Conservation (phyloP, 441 rosid species). For the Bruguiera hainesii region DNA sequence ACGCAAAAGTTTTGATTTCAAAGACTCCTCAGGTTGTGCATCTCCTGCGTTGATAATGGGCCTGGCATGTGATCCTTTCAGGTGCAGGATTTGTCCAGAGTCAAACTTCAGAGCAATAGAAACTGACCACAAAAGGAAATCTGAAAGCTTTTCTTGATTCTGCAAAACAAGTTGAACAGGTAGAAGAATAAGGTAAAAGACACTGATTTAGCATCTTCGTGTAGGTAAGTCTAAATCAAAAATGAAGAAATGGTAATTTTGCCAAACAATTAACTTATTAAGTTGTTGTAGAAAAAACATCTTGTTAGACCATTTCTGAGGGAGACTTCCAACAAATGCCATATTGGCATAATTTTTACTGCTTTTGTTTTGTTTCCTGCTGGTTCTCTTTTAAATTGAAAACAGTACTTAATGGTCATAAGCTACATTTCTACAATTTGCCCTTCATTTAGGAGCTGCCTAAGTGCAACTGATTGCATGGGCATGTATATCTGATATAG, state of each 20-base stretch:
- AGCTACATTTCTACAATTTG: too few relatives aligned
- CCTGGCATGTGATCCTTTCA: conserved; percentile 26
- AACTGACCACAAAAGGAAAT: conserved; percentile 74
- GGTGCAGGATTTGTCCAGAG: conserved; percentile 23
- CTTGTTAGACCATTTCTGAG: too few relatives aligned
- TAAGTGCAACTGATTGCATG: neutral
- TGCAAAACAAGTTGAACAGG: conserved; percentile 33
- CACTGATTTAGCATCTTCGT: neutral
- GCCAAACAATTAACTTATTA: too few relatives aligned
- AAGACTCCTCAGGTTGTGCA: conserved; percentile 46
- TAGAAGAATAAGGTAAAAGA: neutral
- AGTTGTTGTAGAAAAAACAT: too few relatives aligned
- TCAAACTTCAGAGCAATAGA: conserved; percentile 65
- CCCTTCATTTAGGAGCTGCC: neutral
- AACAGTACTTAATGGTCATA: too few relatives aligned
- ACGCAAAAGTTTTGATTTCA: conserved; percentile 65
- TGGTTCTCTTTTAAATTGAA: neutral
- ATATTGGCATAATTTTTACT: neutral
- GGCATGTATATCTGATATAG: neutral
- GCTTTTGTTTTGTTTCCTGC: neutral
- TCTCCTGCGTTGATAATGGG: conserved; percentile 28
- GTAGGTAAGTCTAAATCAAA: neutral
- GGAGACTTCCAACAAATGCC: too few relatives aligned
- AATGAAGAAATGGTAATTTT: neutral
- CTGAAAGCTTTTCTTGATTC: conserved; percentile 61